Evolutionary conservation across 2,329 filamentous ascomycete genomes (phyloP).

Genomic region (Rutstroemia sp.): DNA sequence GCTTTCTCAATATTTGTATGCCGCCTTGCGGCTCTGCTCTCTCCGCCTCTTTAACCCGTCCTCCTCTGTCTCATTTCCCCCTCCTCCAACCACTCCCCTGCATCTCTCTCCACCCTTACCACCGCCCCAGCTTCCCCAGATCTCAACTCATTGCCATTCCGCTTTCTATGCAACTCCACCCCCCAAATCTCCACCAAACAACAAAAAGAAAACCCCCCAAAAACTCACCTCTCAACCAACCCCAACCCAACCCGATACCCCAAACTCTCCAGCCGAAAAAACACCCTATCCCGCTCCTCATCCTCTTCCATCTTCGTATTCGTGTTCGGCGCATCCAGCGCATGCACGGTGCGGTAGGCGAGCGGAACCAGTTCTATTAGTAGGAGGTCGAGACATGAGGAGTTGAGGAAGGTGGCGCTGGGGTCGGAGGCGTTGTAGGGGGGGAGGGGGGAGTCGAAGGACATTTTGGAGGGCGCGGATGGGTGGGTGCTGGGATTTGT

Average conservation of each 20-base stretch:
- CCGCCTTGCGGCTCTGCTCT: not conserved
- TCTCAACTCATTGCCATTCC: not conserved
- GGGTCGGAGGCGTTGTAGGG: constrained; percentile 69
- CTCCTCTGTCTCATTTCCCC: not conserved
- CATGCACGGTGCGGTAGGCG: constrained; percentile 75
- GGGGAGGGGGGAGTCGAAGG: constrained; percentile 63
- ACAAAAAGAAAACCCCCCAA: not conserved
- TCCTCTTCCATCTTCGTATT: constrained; percentile 57
- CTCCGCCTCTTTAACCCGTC: not conserved
- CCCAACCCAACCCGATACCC: constrained; percentile 92
- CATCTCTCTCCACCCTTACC: not conserved
- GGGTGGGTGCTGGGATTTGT: too few species aligned
- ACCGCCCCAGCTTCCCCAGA: not conserved
- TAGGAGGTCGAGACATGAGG: constrained; percentile 86
- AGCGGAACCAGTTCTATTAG: constrained; percentile 96
- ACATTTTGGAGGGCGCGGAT: constrained; percentile 43
- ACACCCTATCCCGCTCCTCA: constrained; percentile 76
- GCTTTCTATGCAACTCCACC: too few species aligned
- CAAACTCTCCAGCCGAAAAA: constrained; percentile 72
- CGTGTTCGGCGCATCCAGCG: constrained; percentile 42
- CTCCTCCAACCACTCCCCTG: not conserved
- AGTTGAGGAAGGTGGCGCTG: constrained; percentile 66
- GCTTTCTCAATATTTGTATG: not conserved
- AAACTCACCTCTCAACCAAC: constrained; percentile 72
- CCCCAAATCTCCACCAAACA: not conserved